These are phyloP conservation scores for Leptographium flavum DNA, from an alignment of 2,329 filamentous ascomycete species.

Conservation along the genomic window DNA sequence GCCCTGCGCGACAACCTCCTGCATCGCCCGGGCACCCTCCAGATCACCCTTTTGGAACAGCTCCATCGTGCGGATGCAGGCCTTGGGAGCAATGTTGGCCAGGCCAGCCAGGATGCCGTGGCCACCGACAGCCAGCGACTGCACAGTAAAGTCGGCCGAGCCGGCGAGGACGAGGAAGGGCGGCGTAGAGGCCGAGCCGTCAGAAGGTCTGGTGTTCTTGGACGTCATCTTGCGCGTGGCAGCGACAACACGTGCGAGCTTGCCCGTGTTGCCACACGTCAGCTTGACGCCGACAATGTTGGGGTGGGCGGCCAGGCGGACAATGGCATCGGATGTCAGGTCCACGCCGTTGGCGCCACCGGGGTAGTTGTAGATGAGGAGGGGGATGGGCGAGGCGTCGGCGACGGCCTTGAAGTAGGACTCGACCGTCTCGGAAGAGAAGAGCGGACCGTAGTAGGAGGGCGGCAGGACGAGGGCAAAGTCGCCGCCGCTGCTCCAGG, in stretches of 20 bases:
- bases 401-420: constrained; percentile 55
- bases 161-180: constrained; percentile 58
- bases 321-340: constrained; percentile 47
- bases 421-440: constrained; percentile 47
- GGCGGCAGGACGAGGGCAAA: constrained; percentile 65
- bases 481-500: constrained; percentile 54
- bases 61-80: constrained; percentile 46
- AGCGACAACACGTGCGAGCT: constrained; percentile 48
- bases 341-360: constrained; percentile 50
- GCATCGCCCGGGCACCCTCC: constrained; percentile 46
- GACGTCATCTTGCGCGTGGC: constrained; percentile 31
- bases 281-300: constrained; percentile 58
- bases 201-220: neutral
- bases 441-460: constrained; percentile 57
- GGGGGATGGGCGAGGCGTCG: constrained; percentile 45
- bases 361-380: constrained; percentile 58
- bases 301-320: constrained; percentile 42
- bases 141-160: constrained; percentile 58
- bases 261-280: constrained; percentile 57
- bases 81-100: constrained; percentile 56
- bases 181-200: constrained; percentile 14
- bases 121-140: constrained; percentile 52
- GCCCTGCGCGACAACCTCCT: constrained; percentile 50
- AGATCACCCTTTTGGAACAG: constrained; percentile 43
- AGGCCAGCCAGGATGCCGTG: constrained; percentile 59